Percentiles rank a stretch among this genome's conserved stretches.
These are phyloP conservation scores for Gaeumannomyces tritici DNA, from an alignment of 2,329 filamentous ascomycete species.

Conservation along the genomic window DNA sequence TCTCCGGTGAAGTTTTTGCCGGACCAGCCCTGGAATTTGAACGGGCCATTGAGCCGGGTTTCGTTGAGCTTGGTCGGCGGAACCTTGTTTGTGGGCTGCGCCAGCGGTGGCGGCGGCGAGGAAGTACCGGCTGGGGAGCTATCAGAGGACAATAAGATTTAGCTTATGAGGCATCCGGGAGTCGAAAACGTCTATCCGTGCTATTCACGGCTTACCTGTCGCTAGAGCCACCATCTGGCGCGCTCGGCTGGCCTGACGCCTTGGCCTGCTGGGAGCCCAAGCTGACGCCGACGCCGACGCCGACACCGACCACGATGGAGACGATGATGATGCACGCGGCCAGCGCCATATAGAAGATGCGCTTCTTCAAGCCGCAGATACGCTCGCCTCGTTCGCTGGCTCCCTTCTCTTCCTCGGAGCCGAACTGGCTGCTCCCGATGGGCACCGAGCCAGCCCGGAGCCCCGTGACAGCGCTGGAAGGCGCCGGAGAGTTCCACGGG, in stretches of 20 bases:
- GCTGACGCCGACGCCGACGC: constrained; percentile 11
- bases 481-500: constrained; percentile 9
- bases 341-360: constrained; percentile 12
- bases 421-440: constrained; percentile 2
- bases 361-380: constrained; percentile 14
- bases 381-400: background rate
- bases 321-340: constrained; percentile 12
- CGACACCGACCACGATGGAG: constrained; percentile 14
- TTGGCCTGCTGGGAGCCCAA: background rate
- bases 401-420: constrained; percentile 2
- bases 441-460: background rate
- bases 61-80: constrained; percentile 9
- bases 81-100: background rate
- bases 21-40: constrained; percentile 22
- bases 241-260: background rate
- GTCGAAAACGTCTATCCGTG: background rate
- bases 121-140: background rate
- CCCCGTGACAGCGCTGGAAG: background rate
- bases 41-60: constrained; percentile 8
- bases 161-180: background rate
- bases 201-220: background rate
- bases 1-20: constrained; percentile 14
- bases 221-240: background rate
- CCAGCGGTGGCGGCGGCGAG: background rate
- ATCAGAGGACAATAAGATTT: background rate